phyloP scores from a whole-genome alignment of 768 basidiomycete species.

The Ramaria sp. region DNA sequence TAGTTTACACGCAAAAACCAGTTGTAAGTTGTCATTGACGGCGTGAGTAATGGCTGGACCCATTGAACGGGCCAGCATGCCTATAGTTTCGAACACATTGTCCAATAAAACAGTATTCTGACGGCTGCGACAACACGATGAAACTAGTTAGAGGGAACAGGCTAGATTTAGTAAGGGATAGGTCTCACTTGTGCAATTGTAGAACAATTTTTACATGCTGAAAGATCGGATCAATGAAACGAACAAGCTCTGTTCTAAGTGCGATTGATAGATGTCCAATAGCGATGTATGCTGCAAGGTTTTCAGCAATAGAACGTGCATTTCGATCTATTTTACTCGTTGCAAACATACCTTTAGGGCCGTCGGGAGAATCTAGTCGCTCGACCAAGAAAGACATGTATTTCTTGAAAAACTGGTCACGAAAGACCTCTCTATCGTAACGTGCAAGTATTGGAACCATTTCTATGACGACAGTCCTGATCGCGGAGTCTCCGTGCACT shows the following conservation, averaged over 20 bases:
- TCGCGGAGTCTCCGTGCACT: slow-evolving; percentile 32
- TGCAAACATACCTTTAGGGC: neutral
- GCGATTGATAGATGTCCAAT: slow-evolving; percentile 34
- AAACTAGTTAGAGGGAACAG: slow-evolving; percentile 34
- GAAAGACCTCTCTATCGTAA: slow-evolving; percentile 32
- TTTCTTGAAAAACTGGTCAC: slow-evolving; percentile 27
- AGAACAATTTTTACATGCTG: slow-evolving; percentile 30
- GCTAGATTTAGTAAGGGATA: slow-evolving; percentile 22
- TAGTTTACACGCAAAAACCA: slow-evolving; percentile 37
- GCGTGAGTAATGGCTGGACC: neutral
- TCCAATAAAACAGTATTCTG: slow-evolving; percentile 20
- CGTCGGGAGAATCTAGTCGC: slow-evolving; percentile 20
- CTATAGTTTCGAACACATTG: neutral
- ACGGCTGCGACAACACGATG: slow-evolving; percentile 32
- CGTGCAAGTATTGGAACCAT: slow-evolving; percentile 34
- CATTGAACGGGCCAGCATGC: neutral
- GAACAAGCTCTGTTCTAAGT: slow-evolving; percentile 29
- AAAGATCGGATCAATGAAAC: slow-evolving; percentile 34
- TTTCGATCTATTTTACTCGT: neutral
- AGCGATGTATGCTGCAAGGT: slow-evolving; percentile 28
- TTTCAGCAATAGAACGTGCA: neutral
- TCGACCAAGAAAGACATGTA: slow-evolving; percentile 31
- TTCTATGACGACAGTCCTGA: slow-evolving; percentile 32
- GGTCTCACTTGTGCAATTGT: slow-evolving; percentile 29
- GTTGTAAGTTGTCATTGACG: slow-evolving; percentile 28